Evolutionary conservation across 257 asterid species (phyloP).

Genomic region (Apocynum venetum): DNA sequence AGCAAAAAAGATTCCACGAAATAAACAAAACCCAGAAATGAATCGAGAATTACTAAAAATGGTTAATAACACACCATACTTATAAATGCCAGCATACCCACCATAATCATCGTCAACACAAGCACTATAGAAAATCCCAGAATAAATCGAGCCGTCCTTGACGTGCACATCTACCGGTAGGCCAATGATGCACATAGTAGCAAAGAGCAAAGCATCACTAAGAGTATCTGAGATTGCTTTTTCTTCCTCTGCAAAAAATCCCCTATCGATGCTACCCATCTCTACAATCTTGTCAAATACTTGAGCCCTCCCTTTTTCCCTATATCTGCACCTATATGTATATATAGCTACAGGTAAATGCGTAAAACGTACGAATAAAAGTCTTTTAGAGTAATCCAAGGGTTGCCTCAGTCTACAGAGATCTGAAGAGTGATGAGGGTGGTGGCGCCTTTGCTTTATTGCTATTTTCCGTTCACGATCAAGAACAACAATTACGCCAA

Average conservation of each 20-base stretch:
- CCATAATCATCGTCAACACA: constrained; percentile 64
- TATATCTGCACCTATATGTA: neutral
- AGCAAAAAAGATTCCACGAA: constrained; percentile 10
- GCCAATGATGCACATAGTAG: constrained; percentile 75
- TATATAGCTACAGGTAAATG: neutral
- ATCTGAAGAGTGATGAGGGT: constrained; percentile 11
- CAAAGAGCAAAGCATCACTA: constrained; percentile 55
- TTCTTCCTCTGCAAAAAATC: constrained; percentile 32
- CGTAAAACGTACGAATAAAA: neutral
- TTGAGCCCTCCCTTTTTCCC: neutral
- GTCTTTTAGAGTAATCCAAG: too few species aligned
- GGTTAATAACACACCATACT: neutral
- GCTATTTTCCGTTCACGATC: constrained; percentile 12
- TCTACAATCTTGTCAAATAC: neutral
- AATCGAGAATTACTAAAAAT: neutral
- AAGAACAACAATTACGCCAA: neutral
- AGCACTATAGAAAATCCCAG: constrained; percentile 83
- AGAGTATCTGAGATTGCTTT: constrained; percentile 33
- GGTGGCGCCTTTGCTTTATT: neutral
- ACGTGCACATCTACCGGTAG: constrained; percentile 75
- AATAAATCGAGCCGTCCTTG: constrained; percentile 76
- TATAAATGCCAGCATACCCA: constrained; percentile 17
- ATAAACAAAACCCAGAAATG: constrained; percentile 8
- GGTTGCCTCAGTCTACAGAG: constrained; percentile 1
- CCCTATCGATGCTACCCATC: constrained; percentile 64